A percentile compares a stretch with the other conserved stretches of the same genome.
Conservation (phyloP, 2,329 filamentous ascomycete genomes). For the Alternaria longipes region DNA sequence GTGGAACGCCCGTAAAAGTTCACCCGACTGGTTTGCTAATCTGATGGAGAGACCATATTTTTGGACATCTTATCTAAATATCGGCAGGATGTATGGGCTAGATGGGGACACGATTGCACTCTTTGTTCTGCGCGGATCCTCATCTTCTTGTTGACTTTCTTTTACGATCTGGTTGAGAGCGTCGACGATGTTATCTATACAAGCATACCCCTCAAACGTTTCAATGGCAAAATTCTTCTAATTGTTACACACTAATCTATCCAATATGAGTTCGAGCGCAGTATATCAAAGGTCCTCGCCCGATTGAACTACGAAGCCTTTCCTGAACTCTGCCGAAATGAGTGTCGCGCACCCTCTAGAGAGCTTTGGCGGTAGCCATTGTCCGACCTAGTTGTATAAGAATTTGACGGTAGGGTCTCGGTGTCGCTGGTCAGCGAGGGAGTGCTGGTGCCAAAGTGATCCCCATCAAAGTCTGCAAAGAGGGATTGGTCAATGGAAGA, state of each 20-base stretch:
- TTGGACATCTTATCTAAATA: neutral
- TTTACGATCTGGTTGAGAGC: neutral
- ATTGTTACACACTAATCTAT: neutral
- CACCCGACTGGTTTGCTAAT: neutral
- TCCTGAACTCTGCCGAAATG: neutral
- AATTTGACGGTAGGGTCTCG: neutral
- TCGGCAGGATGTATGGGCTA: neutral
- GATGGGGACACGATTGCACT: constrained; percentile 2
- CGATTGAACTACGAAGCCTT: neutral
- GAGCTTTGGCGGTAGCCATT: neutral
- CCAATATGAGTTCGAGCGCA: neutral
- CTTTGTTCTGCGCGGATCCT: neutral
- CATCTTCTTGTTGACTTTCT: neutral
- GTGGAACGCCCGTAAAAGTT: neutral
- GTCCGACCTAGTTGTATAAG: neutral
- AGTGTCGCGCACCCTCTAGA: neutral
- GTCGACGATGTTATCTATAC: neutral
- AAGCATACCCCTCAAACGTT: constrained; percentile 5
- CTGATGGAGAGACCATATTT: neutral
- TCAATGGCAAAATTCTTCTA: neutral
- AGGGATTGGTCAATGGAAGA: constrained; percentile 9
- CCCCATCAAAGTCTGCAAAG: constrained; percentile 6
- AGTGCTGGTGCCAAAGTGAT: neutral
- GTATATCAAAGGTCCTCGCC: neutral
- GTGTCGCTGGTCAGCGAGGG: neutral